Base-by-base conservation (phyloP, 1,284 basidiomycete species). In the Cryptococcus sp. region DNA sequence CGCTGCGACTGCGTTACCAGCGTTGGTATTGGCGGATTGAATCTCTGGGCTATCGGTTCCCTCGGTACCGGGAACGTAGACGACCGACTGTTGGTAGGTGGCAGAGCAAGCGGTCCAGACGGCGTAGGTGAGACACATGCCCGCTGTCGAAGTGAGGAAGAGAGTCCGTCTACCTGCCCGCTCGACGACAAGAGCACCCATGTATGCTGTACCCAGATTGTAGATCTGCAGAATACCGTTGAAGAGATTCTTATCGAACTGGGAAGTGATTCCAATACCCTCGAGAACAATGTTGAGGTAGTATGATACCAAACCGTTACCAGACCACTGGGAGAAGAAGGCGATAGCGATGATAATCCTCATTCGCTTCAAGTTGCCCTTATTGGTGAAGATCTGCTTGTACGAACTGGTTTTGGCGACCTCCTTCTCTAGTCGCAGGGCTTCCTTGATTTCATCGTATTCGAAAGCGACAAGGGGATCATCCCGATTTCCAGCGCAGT, bases 41-140 rank as follows among this genome's bases (percentile, higher is more conserved):
- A 53, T 42, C 16, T 52, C 54, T 2, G 83, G 81, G 2, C 36
- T 43, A 23, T 53, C 53, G 45, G 32, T 34, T 16, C 32, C 32
- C 32, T 34, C 32, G 32, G 32, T 34, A 34, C 32, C 32, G 16
- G 32, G 32, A 34, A 34, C 32, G 16, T 34, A 34, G 32, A 34
- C 32, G 58, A 34, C n/a, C n/a, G 28, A 28, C 5, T 28, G 4
- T 11, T 4, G 11, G 58, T 63, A 89, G 46, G 80, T 65, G 1
- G 84, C 83, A 18, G 83, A 83, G 71, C 83, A 84, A 50, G 84
- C 79, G 1, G 87, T 88, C 77, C 87, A 86, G 53, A 85, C 67
- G 13, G 61, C 50, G 57, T 67, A 67, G 77, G 84, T 88, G 72
- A 87, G 45, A 19, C 82, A 67, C 86, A 90, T 90, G 59, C 83